These are phyloP conservation scores for Alternaria gansuensis DNA, from an alignment of 2,329 filamentous ascomycete species.

Conservation along the genomic window DNA sequence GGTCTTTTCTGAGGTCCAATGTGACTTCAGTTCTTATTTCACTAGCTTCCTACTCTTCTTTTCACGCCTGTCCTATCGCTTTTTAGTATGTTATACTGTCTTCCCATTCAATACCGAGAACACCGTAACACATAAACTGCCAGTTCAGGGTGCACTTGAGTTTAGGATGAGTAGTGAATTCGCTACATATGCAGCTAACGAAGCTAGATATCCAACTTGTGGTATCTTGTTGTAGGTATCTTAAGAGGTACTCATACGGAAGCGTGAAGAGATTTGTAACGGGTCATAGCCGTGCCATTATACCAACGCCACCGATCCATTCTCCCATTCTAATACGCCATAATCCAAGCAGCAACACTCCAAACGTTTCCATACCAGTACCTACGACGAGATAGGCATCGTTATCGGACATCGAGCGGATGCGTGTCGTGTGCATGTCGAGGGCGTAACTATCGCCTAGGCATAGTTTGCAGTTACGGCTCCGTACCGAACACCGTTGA, in stretches of 20 bases:
- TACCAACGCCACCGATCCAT: background rate
- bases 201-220: background rate
- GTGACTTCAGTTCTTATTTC: background rate
- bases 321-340: background rate
- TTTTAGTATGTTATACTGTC: slow-evolving; percentile 20
- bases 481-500: slow-evolving; percentile 22
- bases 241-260: background rate
- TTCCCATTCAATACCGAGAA: slow-evolving; percentile 28
- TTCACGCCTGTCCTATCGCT: slow-evolving; percentile 18
- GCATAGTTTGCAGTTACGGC: slow-evolving; percentile 29
- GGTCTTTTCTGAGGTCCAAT: slow-evolving; percentile 3
- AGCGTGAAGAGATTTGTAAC: background rate
- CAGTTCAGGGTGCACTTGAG: background rate
- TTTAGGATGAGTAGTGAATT: background rate
- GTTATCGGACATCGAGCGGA: background rate
- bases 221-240: background rate
- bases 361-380: background rate
- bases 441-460: background rate
- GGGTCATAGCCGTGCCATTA: slow-evolving; percentile 3
- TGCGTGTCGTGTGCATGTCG: background rate
- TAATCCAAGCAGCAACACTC: background rate
- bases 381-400: background rate
- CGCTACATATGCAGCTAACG: background rate
- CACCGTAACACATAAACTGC: slow-evolving; percentile 22
- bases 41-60: slow-evolving; percentile 19